phyloP scores from a whole-genome alignment of 139 green algal genomes.

The Bryopsis sp. region DNA sequence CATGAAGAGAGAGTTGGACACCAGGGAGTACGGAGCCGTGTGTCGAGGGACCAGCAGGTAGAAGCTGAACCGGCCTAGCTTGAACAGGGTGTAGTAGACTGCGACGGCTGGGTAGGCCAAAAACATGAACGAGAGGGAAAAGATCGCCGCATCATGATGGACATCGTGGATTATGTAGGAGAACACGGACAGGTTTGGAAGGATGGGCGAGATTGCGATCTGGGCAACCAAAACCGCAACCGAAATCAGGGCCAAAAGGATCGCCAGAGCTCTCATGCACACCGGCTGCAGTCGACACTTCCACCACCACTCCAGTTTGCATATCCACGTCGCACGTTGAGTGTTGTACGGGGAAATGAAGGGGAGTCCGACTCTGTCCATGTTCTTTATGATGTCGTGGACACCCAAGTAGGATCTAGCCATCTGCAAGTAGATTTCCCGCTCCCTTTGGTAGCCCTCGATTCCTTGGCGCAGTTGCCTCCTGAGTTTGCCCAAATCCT shows the following conservation, averaged over 20 bases:
- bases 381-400: conserved; percentile 28
- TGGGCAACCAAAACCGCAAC: conserved; percentile 36
- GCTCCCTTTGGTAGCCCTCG: conserved; percentile 36
- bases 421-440: conserved; percentile 32
- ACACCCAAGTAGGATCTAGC: conserved; percentile 27
- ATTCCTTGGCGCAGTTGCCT: conserved; percentile 33
- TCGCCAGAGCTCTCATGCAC: conserved; percentile 27
- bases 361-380: conserved; percentile 5
- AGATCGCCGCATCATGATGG: conserved; percentile 4
- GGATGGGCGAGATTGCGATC: conserved; percentile 29
- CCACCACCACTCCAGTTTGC: conserved; percentile 34
- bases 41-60: conserved; percentile 50
- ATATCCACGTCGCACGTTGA: background rate
- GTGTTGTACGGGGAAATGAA: conserved; percentile 20
- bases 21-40: conserved; percentile 44
- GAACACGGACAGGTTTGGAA: conserved; percentile 44
- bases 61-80: conserved; percentile 41
- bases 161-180: conserved; percentile 21
- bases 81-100: conserved; percentile 37
- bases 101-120: conserved; percentile 34
- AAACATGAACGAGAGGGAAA: conserved; percentile 33
- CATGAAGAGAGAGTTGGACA: conserved; percentile 43
- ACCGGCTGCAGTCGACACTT: conserved; percentile 23
- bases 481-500: conserved; percentile 34
- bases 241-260: conserved; percentile 29